Percentiles rank a stretch among this genome's conserved stretches.
These are phyloP conservation scores for Talaromyces piceae DNA, from an alignment of 2,329 filamentous ascomycete genomes.

Conservation along the genomic window DNA sequence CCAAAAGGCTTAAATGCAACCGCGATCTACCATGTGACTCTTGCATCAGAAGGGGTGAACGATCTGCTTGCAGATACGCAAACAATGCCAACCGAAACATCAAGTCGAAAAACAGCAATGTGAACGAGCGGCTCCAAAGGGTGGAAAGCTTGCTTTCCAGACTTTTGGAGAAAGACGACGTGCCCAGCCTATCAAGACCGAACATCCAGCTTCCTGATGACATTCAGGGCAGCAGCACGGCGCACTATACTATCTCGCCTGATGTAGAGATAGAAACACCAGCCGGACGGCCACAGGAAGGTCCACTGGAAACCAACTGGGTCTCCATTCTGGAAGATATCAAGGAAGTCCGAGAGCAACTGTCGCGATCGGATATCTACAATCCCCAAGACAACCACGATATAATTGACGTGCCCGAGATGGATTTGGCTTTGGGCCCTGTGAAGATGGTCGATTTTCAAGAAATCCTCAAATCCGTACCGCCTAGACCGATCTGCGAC, in stretches of 20 bases:
- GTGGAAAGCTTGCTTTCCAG: conserved; percentile 10
- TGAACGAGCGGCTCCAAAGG: conserved; percentile 49
- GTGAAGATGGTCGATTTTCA: background rate
- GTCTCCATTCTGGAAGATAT: conserved; percentile 11
- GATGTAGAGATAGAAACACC: background rate
- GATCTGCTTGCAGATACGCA: conserved; percentile 7
- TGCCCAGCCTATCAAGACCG: background rate
- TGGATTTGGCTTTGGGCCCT: conserved; percentile 9
- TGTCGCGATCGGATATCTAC: conserved; percentile 8
- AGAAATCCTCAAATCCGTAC: conserved; percentile 9
- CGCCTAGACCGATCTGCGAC: conserved; percentile 9
- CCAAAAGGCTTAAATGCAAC: conserved; percentile 7
- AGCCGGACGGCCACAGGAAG: background rate
- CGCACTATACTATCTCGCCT: background rate
- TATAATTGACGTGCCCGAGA: conserved; percentile 1
- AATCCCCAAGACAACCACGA: background rate
- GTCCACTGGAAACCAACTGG: conserved; percentile 5
- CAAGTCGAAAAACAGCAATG: conserved; percentile 41
- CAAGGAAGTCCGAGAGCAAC: conserved; percentile 11
- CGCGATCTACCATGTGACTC: conserved; percentile 8
- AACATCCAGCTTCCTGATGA: background rate
- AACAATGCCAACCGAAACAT: conserved; percentile 9
- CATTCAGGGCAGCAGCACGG: background rate
- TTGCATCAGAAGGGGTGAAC: conserved; percentile 9
- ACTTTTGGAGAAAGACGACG: background rate